phyloP scores from a whole-genome alignment of 2,329 filamentous ascomycete genomes.

The Colletotrichum nymphaeae region DNA sequence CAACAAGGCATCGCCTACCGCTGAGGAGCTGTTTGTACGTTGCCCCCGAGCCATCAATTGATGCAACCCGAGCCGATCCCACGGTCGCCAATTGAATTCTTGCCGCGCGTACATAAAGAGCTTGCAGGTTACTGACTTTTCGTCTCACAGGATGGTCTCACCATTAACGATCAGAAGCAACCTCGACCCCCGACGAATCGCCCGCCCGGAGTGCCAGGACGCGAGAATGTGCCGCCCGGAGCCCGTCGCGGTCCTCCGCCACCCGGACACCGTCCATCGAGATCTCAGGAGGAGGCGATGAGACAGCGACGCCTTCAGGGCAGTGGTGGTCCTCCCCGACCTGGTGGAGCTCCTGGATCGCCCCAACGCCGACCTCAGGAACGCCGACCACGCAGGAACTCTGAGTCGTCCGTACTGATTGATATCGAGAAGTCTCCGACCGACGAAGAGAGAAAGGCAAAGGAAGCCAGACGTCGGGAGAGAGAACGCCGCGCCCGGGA shows the following conservation, averaged over 20 bases:
- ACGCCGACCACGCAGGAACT: conserved; percentile 76
- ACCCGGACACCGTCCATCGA: conserved; percentile 68
- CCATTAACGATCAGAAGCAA: conserved; percentile 69
- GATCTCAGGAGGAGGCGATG: conserved; percentile 75
- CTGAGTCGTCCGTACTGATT: conserved; percentile 77
- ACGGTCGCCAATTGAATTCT: not conserved
- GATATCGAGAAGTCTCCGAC: conserved; percentile 69
- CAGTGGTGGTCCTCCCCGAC: conserved; percentile 46
- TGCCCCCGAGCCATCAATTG: not conserved
- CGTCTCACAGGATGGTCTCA: conserved; percentile 71
- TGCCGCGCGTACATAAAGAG: not conserved
- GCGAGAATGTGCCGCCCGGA: conserved; percentile 61
- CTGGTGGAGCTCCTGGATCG: conserved; percentile 47
- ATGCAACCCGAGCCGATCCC: not conserved
- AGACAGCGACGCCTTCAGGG: conserved; percentile 58
- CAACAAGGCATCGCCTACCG: conserved; percentile 61
- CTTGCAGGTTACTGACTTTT: conserved; percentile 20
- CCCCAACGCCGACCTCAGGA: conserved; percentile 52
- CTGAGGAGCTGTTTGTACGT: conserved; percentile 84
- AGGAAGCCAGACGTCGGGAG: conserved; percentile 62
- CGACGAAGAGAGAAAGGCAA: conserved; percentile 67
- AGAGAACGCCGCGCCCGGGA: conserved; percentile 63
- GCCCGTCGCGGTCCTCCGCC: conserved; percentile 53
- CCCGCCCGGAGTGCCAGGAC: conserved; percentile 51
- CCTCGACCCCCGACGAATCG: conserved; percentile 49